A percentile compares a stretch with the other conserved stretches of the same genome.
These are phyloP conservation scores for Phytopythium aichiense DNA, from an alignment of 352 stramenopile species.

Conservation along the genomic window DNA sequence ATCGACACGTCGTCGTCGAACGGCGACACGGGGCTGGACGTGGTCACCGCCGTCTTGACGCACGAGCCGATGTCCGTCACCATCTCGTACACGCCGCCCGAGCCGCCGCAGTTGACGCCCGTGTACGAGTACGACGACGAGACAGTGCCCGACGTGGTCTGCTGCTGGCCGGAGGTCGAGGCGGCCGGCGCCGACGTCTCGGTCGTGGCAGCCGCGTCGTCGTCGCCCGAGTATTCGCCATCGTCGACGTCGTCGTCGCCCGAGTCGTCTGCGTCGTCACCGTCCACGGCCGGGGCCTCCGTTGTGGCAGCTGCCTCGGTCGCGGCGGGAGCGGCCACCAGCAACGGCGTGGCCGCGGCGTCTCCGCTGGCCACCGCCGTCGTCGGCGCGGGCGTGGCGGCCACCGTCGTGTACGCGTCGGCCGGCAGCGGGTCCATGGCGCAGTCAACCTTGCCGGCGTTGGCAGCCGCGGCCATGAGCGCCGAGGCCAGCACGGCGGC, in stretches of 20 bases:
- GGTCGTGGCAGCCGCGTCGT: constrained; percentile 4
- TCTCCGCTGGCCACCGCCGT: background rate
- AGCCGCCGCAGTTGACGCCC: constrained; percentile 42
- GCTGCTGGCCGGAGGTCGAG: constrained; percentile 21
- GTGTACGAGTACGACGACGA: constrained; percentile 50
- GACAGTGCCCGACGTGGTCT: constrained; percentile 34
- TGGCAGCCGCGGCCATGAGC: constrained; percentile 12
- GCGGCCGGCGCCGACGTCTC: constrained; percentile 9
- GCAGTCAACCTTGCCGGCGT: constrained; percentile 18
- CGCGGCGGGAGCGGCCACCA: background rate
- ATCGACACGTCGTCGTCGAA: constrained; percentile 64
- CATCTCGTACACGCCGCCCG: constrained; percentile 52
- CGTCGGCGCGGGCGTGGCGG: background rate
- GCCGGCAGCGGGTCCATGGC: constrained; percentile 21
- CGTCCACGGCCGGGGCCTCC: constrained; percentile 3
- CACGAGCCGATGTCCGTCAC: constrained; percentile 65
- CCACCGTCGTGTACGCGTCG: background rate
- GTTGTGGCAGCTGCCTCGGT: constrained; percentile 12
- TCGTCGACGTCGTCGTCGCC: background rate
- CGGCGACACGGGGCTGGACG: constrained; percentile 42
- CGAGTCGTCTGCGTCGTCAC: constrained; percentile 15
- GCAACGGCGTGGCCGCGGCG: background rate
- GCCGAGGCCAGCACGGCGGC: constrained; percentile 18
- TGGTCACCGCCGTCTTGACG: constrained; percentile 36
- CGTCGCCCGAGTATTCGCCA: constrained; percentile 6